These are phyloP conservation scores for Fagopyrum homotropicum DNA, from an alignment of 148 eudicot species.

Conservation along the genomic window DNA sequence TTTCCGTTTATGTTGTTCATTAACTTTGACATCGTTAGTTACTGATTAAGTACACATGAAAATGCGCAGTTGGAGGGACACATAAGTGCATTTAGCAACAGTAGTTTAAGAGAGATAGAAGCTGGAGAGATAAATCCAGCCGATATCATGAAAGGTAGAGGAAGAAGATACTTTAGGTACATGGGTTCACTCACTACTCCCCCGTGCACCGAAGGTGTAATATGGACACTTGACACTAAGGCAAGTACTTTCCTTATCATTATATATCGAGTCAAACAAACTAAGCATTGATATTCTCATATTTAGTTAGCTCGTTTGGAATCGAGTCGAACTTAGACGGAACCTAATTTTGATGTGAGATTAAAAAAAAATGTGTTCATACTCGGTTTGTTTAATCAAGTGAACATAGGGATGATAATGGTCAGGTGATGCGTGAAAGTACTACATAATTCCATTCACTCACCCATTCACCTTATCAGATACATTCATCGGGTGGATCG, in stretches of 20 bases:
- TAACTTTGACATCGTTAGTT: background rate
- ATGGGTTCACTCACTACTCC: slow-evolving; percentile 73
- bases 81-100: slow-evolving; percentile 23
- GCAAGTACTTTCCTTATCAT: slow-evolving; percentile 18
- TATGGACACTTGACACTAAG: slow-evolving; percentile 49
- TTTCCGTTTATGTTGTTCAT: background rate
- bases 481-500: too few relatives aligned
- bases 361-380: too few relatives aligned
- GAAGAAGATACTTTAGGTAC: slow-evolving; percentile 42
- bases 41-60: background rate
- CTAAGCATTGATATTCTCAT: too few relatives aligned
- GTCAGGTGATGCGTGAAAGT: too few relatives aligned
- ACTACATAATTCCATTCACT: too few relatives aligned
- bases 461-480: too few relatives aligned
- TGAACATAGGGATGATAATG: too few relatives aligned
- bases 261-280: too few relatives aligned
- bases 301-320: too few relatives aligned
- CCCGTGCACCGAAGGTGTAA: slow-evolving; percentile 76
- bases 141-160: slow-evolving; percentile 19
- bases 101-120: slow-evolving; percentile 18
- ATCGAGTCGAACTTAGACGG: too few relatives aligned
- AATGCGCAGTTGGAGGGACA: slow-evolving; percentile 33
- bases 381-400: too few relatives aligned
- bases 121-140: slow-evolving; percentile 42
- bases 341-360: too few relatives aligned